Conservation (phyloP, 2,329 filamentous ascomycete species). For the Pseudogymnoascus sp. region DNA sequence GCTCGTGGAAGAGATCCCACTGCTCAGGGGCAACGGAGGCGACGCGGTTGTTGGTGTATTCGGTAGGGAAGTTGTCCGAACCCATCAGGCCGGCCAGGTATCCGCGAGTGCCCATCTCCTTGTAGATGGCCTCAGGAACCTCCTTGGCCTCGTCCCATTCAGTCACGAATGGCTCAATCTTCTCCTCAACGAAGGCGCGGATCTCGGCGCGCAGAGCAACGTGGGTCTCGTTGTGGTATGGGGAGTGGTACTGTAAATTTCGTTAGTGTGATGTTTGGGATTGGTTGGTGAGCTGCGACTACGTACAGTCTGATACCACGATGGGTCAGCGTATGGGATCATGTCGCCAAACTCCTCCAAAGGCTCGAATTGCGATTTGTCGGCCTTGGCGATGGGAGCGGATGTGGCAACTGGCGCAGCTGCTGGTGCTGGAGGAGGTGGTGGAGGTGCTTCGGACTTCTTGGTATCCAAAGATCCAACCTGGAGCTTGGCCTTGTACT, state of each 20-base stretch:
- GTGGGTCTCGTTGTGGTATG: conserved; percentile 93
- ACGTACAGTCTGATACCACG: conserved; percentile 89
- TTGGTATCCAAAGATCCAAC: conserved; percentile 79
- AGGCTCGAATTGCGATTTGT: conserved; percentile 56
- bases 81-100: conserved; percentile 91
- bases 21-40: conserved; percentile 76
- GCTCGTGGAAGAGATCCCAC: conserved; percentile 98
- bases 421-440: conserved; percentile 40
- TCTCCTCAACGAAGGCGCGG: conserved; percentile 82
- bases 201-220: conserved; percentile 84
- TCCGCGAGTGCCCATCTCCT: conserved; percentile 86
- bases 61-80: conserved; percentile 63
- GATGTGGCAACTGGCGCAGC: conserved; percentile 52
- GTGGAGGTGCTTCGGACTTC: conserved; percentile 50
- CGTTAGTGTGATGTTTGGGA: conserved; percentile 3
- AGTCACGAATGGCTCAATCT: conserved; percentile 82
- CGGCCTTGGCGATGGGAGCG: conserved; percentile 35
- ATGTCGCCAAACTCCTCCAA: conserved; percentile 79
- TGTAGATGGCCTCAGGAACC: conserved; percentile 85
- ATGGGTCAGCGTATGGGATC: conserved; percentile 86
- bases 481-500: conserved; percentile 53
- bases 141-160: conserved; percentile 97
- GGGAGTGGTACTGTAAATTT: conserved; percentile 70
- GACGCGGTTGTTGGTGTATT: conserved; percentile 65
- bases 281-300: conserved; percentile 11